Base-by-base conservation (phyloP, 768 basidiomycete genomes). In the Lactarius sanguifluus region DNA sequence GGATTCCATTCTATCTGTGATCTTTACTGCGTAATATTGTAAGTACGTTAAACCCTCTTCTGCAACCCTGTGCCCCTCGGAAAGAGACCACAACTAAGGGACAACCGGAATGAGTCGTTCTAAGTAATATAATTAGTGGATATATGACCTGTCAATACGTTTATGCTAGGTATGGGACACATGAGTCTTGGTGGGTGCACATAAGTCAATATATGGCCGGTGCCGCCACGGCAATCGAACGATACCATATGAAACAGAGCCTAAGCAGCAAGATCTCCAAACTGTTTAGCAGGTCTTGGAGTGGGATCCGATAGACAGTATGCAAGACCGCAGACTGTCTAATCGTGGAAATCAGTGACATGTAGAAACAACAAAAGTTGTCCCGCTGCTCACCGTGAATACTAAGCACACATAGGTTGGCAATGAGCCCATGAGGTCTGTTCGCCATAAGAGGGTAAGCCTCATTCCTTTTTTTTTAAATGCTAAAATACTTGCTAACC, bases 1-100 rank as follows among this genome's bases (percentile, higher is more conserved):
- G 97, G 2, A 90, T 99, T 71, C 97, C 97, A 2, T 94, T 96
- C 72, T 94, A 92, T 76, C 75, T 97, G 66, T 85, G 41, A 67
- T 62, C 56, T 57, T 20, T 57, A 57, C 25, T 52, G n/a, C 30
- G 41, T 62, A 57, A 57, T 45, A 38, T 1, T 38, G 36, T 38
- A 15, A 16, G 41, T 45, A 32, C 1, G 47, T 12, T 25, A 25
- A 8, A 38, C 10, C 45, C 20, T 36, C 34, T 59, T 34, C 8
- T 56, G 3, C 32, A 34, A 56, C 30, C 32, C 15, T 56, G 16
- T 7, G 23, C 55, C 55, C 55, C 9, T 15, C 16, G 25, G 20
- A 28, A 20, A n/a, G 23, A 15, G 47, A 50, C 25, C 25, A 50
- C 20, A 34, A 25, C 32, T 18, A 23, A 32, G 18, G 25, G 13